Base-by-base conservation (phyloP, 2,329 filamentous ascomycete genomes). In the Arthrobotrys iridis region DNA sequence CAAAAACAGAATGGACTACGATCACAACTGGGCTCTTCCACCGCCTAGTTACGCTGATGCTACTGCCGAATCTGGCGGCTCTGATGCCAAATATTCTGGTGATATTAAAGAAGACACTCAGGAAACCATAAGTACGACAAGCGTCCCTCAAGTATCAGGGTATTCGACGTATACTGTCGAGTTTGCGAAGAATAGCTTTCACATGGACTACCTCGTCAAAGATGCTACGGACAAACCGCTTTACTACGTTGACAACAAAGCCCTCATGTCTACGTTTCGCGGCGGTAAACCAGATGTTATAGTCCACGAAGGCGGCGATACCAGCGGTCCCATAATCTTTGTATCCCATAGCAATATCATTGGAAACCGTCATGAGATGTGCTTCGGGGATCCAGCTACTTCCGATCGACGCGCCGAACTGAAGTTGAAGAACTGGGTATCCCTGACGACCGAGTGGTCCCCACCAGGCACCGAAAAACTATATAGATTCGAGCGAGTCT, bases 161-260 rank as follows among this genome's bases (percentile, higher is more conserved):
- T 65, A 65, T 33, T 59, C 68, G 10, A 65, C 52, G 6, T 73
- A 73, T 18, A 65, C 60, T 6, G 43, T 65, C 28, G 68, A 73
- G 8, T 73, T 73, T 18, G 68, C 68, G 26, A 73, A 73, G 33
- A 41, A 57, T 1, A 73, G 68, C 18, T 65, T 59, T 37, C 68
- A 73, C 20, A 65, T 65, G 68, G 68, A 73, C 43, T 46, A 65
- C 33, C 20, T 73, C 8, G 65, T 73, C 59, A 73, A 73, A 45
- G 68, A 73, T 24, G 28, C 28, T 18, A 43, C 50, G 1, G 68
- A 73, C 24, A 58, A 7, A 2, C 50, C 68, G 2, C 1, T 50
- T 1, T 55, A 41, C 10, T 73, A 73, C 35, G 68, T 73, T 13
- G 58, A 73, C 30, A 73, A 73, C 24, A 73, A 65, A 33, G 41